phyloP scores from a whole-genome alignment of 345 rosid genomes.

The Carallia brachiata region DNA sequence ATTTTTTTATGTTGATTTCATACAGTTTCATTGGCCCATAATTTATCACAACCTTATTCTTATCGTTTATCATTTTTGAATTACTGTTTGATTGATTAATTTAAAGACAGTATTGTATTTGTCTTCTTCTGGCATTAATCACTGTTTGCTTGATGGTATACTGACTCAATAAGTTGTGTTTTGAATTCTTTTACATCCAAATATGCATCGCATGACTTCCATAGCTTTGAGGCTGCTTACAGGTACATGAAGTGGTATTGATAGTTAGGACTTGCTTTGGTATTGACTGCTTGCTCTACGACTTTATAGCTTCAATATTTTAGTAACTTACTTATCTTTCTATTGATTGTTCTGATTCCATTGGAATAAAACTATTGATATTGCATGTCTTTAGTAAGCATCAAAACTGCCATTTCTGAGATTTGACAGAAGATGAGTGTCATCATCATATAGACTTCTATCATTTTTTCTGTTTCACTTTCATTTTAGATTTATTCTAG shows the following conservation, averaged over 20 bases:
- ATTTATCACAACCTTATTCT: no score
- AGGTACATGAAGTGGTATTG: constrained; percentile 50
- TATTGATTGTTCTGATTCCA: constrained; percentile 20
- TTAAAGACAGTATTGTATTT: constrained; percentile 22
- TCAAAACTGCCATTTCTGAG: neutral
- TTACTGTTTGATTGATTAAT: constrained; percentile 14
- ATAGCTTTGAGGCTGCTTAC: constrained; percentile 47
- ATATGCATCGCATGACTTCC: constrained; percentile 23
- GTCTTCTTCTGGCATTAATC: constrained; percentile 18
- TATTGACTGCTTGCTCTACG: constrained; percentile 49
- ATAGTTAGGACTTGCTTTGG: constrained; percentile 53
- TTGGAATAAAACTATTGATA: constrained; percentile 7
- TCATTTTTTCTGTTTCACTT: neutral
- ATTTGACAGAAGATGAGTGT: neutral
- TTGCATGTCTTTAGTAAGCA: constrained; percentile 9
- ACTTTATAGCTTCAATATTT: constrained; percentile 44
- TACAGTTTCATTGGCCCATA: neutral
- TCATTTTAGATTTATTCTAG: neutral
- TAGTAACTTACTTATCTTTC: constrained; percentile 38
- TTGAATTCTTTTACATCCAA: constrained; percentile 20
- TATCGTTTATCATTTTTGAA: neutral
- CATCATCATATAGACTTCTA: neutral
- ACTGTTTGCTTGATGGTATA: constrained; percentile 3
- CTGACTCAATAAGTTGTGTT: constrained; percentile 15
- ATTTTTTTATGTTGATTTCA: neutral